phyloP scores from a whole-genome alignment of 2,329 filamentous ascomycete species.

The Truncatella angustata region DNA sequence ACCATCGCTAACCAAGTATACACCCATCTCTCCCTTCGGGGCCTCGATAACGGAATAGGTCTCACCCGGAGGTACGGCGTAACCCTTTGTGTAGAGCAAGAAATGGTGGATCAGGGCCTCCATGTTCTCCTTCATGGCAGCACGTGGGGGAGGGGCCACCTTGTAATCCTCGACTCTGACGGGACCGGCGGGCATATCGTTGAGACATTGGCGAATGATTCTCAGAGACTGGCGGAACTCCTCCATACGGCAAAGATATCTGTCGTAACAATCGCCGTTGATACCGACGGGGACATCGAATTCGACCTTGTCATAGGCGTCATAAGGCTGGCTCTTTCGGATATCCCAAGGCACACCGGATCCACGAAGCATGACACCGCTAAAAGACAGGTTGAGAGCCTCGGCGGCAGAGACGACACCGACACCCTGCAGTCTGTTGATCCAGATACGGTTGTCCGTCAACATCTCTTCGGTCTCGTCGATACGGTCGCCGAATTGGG shows the following conservation, averaged over 20 bases:
- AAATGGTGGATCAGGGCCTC: constrained; percentile 99
- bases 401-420: constrained; percentile 90
- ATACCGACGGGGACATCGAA: constrained; percentile 96
- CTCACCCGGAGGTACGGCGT: constrained; percentile 93
- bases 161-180: constrained; percentile 99
- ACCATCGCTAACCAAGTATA: constrained; percentile 93
- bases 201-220: constrained; percentile 98
- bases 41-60: constrained; percentile 98
- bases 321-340: constrained; percentile 94
- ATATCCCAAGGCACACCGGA: constrained; percentile 96
- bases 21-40: constrained; percentile 99
- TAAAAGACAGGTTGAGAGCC: constrained; percentile 95
- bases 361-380: constrained; percentile 95
- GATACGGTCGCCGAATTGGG: constrained; percentile 96
- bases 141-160: constrained; percentile 89
- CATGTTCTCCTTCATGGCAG: constrained; percentile 99
- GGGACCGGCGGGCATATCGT: constrained; percentile 96
- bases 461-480: constrained; percentile 98
- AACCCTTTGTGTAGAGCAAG: constrained; percentile 97
- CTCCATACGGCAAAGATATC: constrained; percentile 98
- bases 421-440: constrained; percentile 84
- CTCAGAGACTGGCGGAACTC: constrained; percentile 98
- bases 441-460: constrained; percentile 99
- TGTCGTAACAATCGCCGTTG: constrained; percentile 98
- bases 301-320: constrained; percentile 96